These are phyloP conservation scores for Exophiala sp. DNA, from an alignment of 2,329 filamentous ascomycete genomes.

Conservation along the genomic window DNA sequence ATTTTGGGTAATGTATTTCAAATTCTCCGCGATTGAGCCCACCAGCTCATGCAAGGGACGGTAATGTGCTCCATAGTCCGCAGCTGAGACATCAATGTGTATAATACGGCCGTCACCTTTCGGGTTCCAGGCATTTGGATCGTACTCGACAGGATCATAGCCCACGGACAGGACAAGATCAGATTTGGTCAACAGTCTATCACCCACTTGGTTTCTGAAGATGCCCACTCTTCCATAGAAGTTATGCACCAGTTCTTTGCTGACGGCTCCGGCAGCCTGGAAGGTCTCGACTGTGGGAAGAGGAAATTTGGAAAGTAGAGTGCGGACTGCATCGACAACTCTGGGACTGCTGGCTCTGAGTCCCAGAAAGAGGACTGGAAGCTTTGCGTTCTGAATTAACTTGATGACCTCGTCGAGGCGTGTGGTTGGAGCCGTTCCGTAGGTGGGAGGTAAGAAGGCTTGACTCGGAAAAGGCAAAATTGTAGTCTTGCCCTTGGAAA, in stretches of 20 bases:
- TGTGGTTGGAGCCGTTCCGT: slow-evolving; percentile 37
- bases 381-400: slow-evolving; percentile 35
- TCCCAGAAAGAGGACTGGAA: slow-evolving; percentile 47
- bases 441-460: slow-evolving; percentile 42
- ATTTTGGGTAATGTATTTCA: slow-evolving; percentile 35
- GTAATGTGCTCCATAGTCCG: slow-evolving; percentile 42
- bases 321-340: slow-evolving; percentile 42
- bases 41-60: slow-evolving; percentile 43
- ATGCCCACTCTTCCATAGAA: slow-evolving; percentile 49
- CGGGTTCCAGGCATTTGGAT: slow-evolving; percentile 46
- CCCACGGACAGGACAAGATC: slow-evolving; percentile 47
- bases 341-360: slow-evolving; percentile 41
- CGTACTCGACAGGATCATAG: slow-evolving; percentile 50
- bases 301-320: slow-evolving; percentile 40
- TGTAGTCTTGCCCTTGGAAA: slow-evolving; percentile 40
- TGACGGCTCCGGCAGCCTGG: slow-evolving; percentile 48
- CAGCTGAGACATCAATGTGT: slow-evolving; percentile 42
- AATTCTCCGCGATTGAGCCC: slow-evolving; percentile 42
- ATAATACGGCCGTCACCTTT: slow-evolving; percentile 38
- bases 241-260: slow-evolving; percentile 40
- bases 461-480: slow-evolving; percentile 38
- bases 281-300: slow-evolving; percentile 51
- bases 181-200: slow-evolving; percentile 42
- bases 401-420: slow-evolving; percentile 35
- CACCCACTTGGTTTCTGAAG: slow-evolving; percentile 50